These are phyloP conservation scores for Eleusine indica DNA, from an alignment of 176 grass and related monocot species.

Conservation along the genomic window DNA sequence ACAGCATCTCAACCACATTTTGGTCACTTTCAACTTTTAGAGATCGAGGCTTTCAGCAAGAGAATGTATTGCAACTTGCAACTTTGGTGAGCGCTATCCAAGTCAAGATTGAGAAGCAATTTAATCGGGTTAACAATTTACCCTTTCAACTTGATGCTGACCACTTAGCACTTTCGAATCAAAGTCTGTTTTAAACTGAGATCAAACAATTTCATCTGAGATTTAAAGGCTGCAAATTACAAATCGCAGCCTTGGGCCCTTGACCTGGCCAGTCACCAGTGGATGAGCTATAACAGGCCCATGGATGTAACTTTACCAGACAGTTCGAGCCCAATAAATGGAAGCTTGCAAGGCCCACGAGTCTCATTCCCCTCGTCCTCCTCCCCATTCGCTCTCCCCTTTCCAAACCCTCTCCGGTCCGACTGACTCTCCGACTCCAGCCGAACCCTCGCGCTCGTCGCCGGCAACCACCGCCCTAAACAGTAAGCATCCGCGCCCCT, in stretches of 20 bases:
- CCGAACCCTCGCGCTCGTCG: conserved; percentile 12
- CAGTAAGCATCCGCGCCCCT: neutral
- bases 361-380: neutral
- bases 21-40: neutral
- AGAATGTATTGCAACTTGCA: neutral
- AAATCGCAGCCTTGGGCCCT: neutral
- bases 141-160: neutral
- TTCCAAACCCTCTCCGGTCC: neutral
- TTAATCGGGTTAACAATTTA: neutral
- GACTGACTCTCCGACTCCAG: neutral
- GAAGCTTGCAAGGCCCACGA: neutral
- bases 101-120: neutral
- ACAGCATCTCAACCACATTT: neutral
- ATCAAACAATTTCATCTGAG: neutral
- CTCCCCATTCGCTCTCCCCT: neutral
- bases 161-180: neutral
- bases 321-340: neutral
- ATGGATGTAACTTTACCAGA: neutral
- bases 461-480: conserved; percentile 2
- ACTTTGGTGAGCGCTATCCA: neutral
- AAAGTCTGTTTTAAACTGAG: neutral
- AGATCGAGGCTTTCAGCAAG: neutral
- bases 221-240: neutral
- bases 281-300: neutral
- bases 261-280: neutral